phyloP scores from a whole-genome alignment of 1,284 basidiomycete genomes.

The Ustilago tritici region DNA sequence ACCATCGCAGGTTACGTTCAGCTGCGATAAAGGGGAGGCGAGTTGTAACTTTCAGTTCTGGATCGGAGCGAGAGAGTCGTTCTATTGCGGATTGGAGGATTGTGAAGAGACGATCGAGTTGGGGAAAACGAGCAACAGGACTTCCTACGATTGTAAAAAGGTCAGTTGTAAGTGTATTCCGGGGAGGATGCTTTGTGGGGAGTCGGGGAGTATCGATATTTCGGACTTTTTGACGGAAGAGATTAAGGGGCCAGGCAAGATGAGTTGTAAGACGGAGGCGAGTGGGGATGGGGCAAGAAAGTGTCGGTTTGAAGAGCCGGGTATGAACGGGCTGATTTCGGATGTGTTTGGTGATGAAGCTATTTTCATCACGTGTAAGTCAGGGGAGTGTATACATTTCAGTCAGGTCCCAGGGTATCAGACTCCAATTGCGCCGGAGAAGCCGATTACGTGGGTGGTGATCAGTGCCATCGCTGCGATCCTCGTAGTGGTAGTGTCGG shows the following conservation, averaged over 20 bases:
- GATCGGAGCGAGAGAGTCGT: slow-evolving; percentile 92
- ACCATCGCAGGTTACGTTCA: slow-evolving; percentile 93
- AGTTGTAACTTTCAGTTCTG: slow-evolving; percentile 77
- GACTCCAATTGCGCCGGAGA: slow-evolving; percentile 34
- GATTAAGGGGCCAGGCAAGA: slow-evolving; percentile 89
- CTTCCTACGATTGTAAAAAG: slow-evolving; percentile 74
- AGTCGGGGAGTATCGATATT: slow-evolving; percentile 96
- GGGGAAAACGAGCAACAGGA: slow-evolving; percentile 26
- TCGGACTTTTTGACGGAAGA: slow-evolving; percentile 89
- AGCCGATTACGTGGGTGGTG: slow-evolving; percentile 76
- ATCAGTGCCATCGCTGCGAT: slow-evolving; percentile 84
- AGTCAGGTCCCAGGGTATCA: slow-evolving; percentile 85
- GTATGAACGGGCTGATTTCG: slow-evolving; percentile 93
- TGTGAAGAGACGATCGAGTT: slow-evolving; percentile 73
- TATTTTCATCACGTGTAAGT: slow-evolving; percentile 87
- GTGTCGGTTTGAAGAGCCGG: slow-evolving; percentile 92
- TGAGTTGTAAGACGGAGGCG: slow-evolving; percentile 79
- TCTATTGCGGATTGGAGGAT: slow-evolving; percentile 86
- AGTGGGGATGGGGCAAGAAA: slow-evolving; percentile 63
- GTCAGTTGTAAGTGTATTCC: slow-evolving; percentile 92
- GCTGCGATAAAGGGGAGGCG: slow-evolving; percentile 51
- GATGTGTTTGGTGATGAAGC: slow-evolving; percentile 91
- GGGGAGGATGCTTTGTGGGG: slow-evolving; percentile 91
- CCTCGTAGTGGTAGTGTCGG: slow-evolving; percentile 73
- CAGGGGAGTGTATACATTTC: slow-evolving; percentile 93